Percentiles rank a stretch among this genome's conserved stretches.
Conservation (phyloP, 768 basidiomycete species). For the Russula compacta region DNA sequence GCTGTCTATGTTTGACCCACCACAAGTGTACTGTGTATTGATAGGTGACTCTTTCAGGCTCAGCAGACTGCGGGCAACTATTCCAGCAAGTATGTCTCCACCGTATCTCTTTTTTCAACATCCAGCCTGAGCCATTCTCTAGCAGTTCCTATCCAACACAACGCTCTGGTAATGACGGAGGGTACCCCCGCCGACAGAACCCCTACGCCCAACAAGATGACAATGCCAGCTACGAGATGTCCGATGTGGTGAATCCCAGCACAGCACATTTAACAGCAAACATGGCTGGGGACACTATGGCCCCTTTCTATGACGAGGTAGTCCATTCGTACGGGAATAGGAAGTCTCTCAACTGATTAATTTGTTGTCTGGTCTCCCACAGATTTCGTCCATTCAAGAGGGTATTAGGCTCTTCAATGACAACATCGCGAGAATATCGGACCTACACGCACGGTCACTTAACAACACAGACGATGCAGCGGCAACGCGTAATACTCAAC, state of each 20-base stretch:
- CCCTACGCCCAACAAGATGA: conserved; percentile 64
- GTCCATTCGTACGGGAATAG: conserved; percentile 18
- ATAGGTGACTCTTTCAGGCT: conserved; percentile 36
- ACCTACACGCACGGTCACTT: conserved; percentile 42
- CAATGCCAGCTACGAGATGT: conserved; percentile 55
- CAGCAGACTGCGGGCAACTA: conserved; percentile 50
- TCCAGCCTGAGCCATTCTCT: neutral
- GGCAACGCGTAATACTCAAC: conserved; percentile 32
- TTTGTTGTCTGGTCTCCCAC: neutral
- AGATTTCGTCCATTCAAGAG: conserved; percentile 46
- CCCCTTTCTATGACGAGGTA: conserved; percentile 68
- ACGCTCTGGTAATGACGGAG: conserved; percentile 13
- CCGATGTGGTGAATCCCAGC: conserved; percentile 53
- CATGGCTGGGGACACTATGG: conserved; percentile 44
- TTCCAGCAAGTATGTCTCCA: conserved; percentile 37
- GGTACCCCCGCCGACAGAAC: conserved; percentile 38
- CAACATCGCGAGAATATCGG: conserved; percentile 38
- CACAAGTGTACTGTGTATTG: neutral
- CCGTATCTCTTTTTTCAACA: neutral
- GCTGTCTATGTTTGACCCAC: neutral
- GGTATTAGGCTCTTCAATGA: conserved; percentile 35
- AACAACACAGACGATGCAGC: conserved; percentile 41
- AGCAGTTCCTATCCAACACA: conserved; percentile 17
- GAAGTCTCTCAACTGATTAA: neutral
- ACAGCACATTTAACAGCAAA: conserved; percentile 31